Percentiles rank a stretch among this genome's conserved stretches.
Conservation (phyloP, 495 filamentous ascomycete genomes). For the Penicillium argentinense region DNA sequence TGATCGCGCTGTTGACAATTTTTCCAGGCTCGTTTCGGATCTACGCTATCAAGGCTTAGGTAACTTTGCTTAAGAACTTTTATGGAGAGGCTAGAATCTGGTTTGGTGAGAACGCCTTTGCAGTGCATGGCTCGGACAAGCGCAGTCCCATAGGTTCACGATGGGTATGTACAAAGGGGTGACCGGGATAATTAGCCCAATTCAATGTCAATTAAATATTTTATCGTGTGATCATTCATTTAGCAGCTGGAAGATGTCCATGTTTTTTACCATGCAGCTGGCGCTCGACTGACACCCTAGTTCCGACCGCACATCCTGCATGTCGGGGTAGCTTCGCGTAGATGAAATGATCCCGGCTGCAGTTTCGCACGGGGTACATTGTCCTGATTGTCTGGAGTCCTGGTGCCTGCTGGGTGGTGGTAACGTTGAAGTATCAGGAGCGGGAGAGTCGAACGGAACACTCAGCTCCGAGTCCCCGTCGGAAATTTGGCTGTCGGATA, state of each 20-base stretch:
- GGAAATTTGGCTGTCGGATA: constrained; percentile 11
- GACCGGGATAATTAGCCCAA: constrained; percentile 4
- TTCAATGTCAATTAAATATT: constrained; percentile 7
- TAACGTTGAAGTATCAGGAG: constrained; percentile 8
- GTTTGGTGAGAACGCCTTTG: constrained; percentile 5
- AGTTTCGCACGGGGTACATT: constrained; percentile 24
- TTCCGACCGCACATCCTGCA: constrained; percentile 37
- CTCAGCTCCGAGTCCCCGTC: constrained; percentile 7
- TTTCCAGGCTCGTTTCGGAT: constrained; percentile 7
- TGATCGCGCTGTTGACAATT: not conserved
- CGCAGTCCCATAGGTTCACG: constrained; percentile 8
- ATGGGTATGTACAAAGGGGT: constrained; percentile 9
- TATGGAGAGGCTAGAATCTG: constrained; percentile 7
- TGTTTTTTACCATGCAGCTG: constrained; percentile 43
- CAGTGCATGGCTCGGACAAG: constrained; percentile 8
- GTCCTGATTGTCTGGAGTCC: constrained; percentile 8
- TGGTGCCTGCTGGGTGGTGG: constrained; percentile 7
- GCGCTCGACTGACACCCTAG: constrained; percentile 37
- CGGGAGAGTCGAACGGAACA: constrained; percentile 3
- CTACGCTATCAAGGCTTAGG: constrained; percentile 6
- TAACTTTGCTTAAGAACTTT: constrained; percentile 3
- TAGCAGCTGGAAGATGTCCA: constrained; percentile 40
- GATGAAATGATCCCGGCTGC: constrained; percentile 28
- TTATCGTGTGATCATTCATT: constrained; percentile 25
- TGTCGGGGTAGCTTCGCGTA: constrained; percentile 28